These are phyloP conservation scores for Deinandra increscens DNA, from an alignment of 129 eudicot genomes.

Conservation along the genomic window DNA sequence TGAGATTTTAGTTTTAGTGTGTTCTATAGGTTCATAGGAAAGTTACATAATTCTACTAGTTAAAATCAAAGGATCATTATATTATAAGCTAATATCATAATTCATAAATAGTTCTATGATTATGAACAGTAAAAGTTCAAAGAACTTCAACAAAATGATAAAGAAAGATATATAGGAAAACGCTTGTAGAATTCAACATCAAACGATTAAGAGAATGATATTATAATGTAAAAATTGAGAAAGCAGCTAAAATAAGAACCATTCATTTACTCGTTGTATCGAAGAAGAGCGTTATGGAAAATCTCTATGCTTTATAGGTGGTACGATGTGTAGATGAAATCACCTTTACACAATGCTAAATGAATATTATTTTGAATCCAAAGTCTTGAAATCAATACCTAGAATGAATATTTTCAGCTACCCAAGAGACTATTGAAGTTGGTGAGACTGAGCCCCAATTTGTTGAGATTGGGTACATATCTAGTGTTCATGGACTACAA, in stretches of 20 bases:
- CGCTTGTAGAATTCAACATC: no score
- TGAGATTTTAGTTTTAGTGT: neutral
- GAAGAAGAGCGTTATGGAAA: neutral
- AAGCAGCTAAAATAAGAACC: neutral
- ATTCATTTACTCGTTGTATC: neutral
- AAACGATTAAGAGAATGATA: neutral
- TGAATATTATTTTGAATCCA: neutral
- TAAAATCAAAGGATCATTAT: neutral
- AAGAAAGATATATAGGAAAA: neutral
- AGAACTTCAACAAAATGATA: neutral
- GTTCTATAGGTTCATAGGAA: neutral
- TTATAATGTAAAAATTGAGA: neutral
- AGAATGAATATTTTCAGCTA: constrained; percentile 43
- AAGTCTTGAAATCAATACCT: neutral
- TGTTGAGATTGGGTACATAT: constrained; percentile 82
- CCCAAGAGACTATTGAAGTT: constrained; percentile 53
- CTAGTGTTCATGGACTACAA: constrained; percentile 78
- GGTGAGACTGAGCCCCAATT: constrained; percentile 40
- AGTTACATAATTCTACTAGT: neutral
- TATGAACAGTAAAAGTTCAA: neutral
- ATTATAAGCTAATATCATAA: neutral
- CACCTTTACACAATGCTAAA: neutral
- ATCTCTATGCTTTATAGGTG: neutral
- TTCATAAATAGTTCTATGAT: neutral
- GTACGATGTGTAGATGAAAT: neutral